Base-by-base conservation (phyloP, 2,329 filamentous ascomycete genomes). In the Diaporthe citriasiana region DNA sequence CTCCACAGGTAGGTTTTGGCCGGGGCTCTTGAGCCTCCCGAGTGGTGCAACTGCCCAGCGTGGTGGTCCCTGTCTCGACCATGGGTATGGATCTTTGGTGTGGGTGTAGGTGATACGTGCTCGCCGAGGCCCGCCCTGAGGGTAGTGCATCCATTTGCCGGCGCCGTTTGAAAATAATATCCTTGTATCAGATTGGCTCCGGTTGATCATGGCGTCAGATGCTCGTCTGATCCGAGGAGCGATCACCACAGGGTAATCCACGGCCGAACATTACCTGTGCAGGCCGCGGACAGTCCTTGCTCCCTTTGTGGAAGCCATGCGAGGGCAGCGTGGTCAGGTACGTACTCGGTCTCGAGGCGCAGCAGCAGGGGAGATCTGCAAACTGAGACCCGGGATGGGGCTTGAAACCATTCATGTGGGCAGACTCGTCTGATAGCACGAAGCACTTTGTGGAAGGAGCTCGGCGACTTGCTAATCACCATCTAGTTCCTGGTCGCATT, bases 321-420 rank as follows among this genome's bases (percentile, higher is more conserved):
- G 50, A 68, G 35, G 30, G 70, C 70, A 35, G 27, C 69, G 53
- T 70, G 60, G 53, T 51, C 70, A 63, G 70, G 60, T 74, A 74
- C 70, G 55, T 68, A 74, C 70, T 57, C 75, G 72, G 74, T 73
- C 74, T 70, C 75, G 80, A 78, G 79, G 80, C 79, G 78, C 78
- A 81, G 79, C 78, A 76, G 55, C 73, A 73, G 77, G 77, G 78
- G 81, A 79, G 83, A 85, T 85, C 82, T 81, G 73, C 84, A 79
- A 79, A 78, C 82, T 85, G 83, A 85, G 81, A 85, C 84, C 82
- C 75, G 77, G 78, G 76, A 81, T 80, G 78, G 79, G 78, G 81
- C 80, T 80, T 84, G 83, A 85, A 84, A 86, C 83, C 78, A 77
- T 77, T 79, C 77, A 50, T 56, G 59, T 71, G 60, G 53, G 60